Percentiles rank a stretch among this genome's conserved stretches.
phyloP scores from a whole-genome alignment of 495 filamentous ascomycete genomes.

The Trichoderma gamsii region DNA sequence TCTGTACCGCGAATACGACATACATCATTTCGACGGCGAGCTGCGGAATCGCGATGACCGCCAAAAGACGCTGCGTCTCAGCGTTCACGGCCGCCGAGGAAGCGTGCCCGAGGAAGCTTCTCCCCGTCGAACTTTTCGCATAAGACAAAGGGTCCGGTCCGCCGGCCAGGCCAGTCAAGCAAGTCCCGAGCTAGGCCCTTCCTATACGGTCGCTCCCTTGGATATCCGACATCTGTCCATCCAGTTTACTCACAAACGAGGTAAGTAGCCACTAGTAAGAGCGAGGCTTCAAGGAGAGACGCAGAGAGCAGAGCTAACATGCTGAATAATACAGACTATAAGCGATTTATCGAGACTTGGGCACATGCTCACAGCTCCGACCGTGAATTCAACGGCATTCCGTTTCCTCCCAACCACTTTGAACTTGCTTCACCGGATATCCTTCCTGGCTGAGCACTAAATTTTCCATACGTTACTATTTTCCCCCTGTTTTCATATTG shows the following conservation, averaged over 20 bases:
- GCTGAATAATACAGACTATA: conserved; percentile 22
- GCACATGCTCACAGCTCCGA: conserved; percentile 26
- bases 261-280: conserved; percentile 18
- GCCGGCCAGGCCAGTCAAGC: conserved; percentile 15
- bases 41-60: conserved; percentile 30
- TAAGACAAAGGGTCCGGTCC: conserved; percentile 16
- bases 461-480: background rate
- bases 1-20: conserved; percentile 29
- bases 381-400: conserved; percentile 23
- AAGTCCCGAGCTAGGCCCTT: background rate
- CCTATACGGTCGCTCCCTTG: conserved; percentile 16
- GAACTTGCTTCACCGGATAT: conserved; percentile 29
- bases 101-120: conserved; percentile 27
- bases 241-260: conserved; percentile 28
- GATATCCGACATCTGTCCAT: conserved; percentile 32
- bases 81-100: conserved; percentile 26
- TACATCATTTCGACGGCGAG: conserved; percentile 29
- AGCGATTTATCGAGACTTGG: conserved; percentile 29
- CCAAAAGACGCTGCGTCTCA: conserved; percentile 27
- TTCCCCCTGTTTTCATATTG: background rate
- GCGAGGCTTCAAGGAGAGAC: background rate
- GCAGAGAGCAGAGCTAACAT: background rate
- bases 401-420: conserved; percentile 26
- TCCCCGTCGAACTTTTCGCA: conserved; percentile 22
- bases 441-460: conserved; percentile 17